These are phyloP conservation scores for Erigeron philadelphicus DNA, from an alignment of 140 eudicot species.

Conservation along the genomic window DNA sequence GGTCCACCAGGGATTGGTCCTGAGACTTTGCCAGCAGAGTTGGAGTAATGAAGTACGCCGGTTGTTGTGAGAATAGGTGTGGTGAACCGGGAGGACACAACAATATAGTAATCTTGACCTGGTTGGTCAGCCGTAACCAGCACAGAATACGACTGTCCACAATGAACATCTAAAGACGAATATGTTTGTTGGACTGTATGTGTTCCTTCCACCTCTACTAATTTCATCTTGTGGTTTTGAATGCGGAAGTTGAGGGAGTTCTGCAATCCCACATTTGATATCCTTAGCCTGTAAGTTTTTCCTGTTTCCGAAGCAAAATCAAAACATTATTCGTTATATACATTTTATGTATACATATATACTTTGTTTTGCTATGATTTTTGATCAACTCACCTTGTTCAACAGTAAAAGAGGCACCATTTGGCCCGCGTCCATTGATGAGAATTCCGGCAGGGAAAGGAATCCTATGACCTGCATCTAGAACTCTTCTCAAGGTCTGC, in stretches of 20 bases:
- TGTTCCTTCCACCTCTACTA: conserved; percentile 88
- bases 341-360: no score
- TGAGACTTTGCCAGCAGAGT: conserved; percentile 46
- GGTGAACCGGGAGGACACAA: conserved; percentile 80
- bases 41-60: conserved; percentile 61
- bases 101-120: conserved; percentile 64
- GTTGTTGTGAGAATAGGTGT: conserved; percentile 58
- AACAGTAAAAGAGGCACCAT: conserved; percentile 53
- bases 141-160: conserved; percentile 85
- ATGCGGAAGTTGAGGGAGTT: conserved; percentile 80
- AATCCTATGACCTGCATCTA: conserved; percentile 64
- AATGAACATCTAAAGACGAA: conserved; percentile 78
- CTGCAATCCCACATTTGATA: conserved; percentile 79
- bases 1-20: conserved; percentile 86
- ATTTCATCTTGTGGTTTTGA: conserved; percentile 76
- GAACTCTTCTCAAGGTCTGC: conserved; percentile 55
- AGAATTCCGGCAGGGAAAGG: conserved; percentile 82
- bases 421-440: conserved; percentile 89
- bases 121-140: conserved; percentile 77
- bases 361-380: no score
- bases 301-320: conserved; percentile 34
- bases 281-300: conserved; percentile 76
- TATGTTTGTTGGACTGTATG: conserved; percentile 73
- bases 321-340: background rate
- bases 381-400: conserved; percentile 54